These are phyloP conservation scores for Kappamyces sp. DNA, from an alignment of 192 early-diverging fungal genomes.

Conservation along the genomic window DNA sequence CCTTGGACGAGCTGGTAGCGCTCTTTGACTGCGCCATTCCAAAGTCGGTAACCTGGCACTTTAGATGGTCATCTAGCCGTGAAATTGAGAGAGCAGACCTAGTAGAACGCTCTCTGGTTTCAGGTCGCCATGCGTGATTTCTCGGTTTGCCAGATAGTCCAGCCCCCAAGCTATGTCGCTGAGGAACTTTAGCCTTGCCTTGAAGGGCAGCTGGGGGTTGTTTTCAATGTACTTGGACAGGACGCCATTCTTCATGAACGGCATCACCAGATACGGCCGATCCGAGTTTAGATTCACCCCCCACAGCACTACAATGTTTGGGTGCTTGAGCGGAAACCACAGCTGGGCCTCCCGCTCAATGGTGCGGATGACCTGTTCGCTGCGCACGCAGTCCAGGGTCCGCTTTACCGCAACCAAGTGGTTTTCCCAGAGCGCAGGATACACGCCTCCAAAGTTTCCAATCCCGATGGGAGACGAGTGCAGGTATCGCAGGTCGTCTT, in stretches of 20 bases:
- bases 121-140: conserved; percentile 24
- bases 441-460: not conserved
- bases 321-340: conserved; percentile 22
- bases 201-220: conserved; percentile 3
- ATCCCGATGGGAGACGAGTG: not conserved
- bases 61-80: conserved; percentile 1
- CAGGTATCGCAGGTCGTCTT: too few species aligned
- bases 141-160: conserved; percentile 28
- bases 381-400: not conserved
- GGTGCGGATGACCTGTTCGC: not conserved
- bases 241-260: conserved; percentile 29
- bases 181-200: conserved; percentile 17
- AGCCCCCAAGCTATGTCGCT: conserved; percentile 33
- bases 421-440: not conserved
- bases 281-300: conserved; percentile 31
- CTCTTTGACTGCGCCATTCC: conserved; percentile 7
- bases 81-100: too few species aligned
- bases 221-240: conserved; percentile 23
- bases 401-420: not conserved
- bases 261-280: conserved; percentile 36
- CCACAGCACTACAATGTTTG: conserved; percentile 31
- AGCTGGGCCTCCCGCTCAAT: conserved; percentile 10
- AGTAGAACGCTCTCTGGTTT: conserved; percentile 30
- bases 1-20: not conserved
- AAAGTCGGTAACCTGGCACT: conserved; percentile 8